A percentile compares a stretch with the other conserved stretches of the same genome.
Conservation (phyloP, 1,139 yeast species). For the Saccharomyces hybrid region DNA sequence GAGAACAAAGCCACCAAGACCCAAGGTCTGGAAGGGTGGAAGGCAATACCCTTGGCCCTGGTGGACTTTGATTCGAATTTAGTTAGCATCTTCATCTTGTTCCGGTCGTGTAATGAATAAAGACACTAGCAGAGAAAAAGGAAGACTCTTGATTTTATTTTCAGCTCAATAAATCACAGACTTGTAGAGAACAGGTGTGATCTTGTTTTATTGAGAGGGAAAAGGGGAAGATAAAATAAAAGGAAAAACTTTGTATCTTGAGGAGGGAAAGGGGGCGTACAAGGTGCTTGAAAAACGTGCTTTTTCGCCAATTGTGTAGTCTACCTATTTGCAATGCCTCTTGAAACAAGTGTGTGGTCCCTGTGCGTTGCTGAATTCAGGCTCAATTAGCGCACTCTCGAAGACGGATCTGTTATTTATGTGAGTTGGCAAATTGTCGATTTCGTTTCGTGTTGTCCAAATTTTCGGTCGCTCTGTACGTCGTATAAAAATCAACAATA, state of each 20-base stretch:
- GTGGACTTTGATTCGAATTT: conserved; percentile 98
- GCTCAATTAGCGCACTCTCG: neutral
- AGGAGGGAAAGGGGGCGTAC: neutral
- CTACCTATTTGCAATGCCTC: neutral
- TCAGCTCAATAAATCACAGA: neutral
- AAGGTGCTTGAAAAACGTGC: neutral
- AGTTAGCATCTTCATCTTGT: conserved; percentile 88
- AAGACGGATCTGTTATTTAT: neutral
- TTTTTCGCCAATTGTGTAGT: neutral
- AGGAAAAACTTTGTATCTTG: neutral
- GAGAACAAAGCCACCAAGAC: conserved; percentile 89
- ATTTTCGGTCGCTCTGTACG: conserved; percentile 1
- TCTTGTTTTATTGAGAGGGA: neutral
- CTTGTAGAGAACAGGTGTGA: neutral
- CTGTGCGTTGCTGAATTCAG: neutral
- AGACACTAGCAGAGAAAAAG: neutral
- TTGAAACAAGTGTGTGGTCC: neutral
- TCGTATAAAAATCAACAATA: neutral
- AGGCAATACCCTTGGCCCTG: conserved; percentile 96
- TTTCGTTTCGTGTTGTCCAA: conserved; percentile 1
- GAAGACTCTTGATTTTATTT: neutral
- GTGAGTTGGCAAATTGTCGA: neutral
- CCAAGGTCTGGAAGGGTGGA: conserved; percentile 94
- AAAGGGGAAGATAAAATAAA: neutral
- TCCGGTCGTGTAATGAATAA: conserved; percentile 1